These are phyloP conservation scores for Aspergillus tamarii DNA, from an alignment of 2,329 filamentous ascomycete species.

Conservation along the genomic window DNA sequence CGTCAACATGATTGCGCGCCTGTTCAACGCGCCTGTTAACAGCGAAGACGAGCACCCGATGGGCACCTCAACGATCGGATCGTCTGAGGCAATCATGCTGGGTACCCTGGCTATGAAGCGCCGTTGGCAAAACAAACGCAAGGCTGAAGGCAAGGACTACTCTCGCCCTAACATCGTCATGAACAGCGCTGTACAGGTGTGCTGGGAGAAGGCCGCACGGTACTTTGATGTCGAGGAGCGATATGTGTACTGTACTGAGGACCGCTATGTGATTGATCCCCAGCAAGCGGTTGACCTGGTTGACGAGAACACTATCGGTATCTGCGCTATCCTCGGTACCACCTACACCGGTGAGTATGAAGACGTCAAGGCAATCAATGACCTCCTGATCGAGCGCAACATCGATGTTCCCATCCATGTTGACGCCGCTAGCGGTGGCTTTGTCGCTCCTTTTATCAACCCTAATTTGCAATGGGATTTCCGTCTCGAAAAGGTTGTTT, in stretches of 20 bases:
- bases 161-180: constrained; percentile 91
- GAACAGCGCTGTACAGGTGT: constrained; percentile 94
- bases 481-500: constrained; percentile 82
- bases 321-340: constrained; percentile 86
- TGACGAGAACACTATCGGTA: constrained; percentile 80
- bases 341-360: constrained; percentile 97
- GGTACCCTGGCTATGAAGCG: constrained; percentile 84
- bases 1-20: constrained; percentile 83
- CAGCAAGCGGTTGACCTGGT: constrained; percentile 63
- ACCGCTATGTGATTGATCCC: constrained; percentile 67
- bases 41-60: constrained; percentile 66
- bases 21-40: constrained; percentile 76
- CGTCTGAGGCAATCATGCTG: constrained; percentile 69
- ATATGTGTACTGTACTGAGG: constrained; percentile 66
- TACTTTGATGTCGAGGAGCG: constrained; percentile 95
- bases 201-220: constrained; percentile 89
- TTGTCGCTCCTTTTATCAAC: constrained; percentile 88
- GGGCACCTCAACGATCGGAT: constrained; percentile 86
- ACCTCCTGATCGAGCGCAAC: constrained; percentile 73
- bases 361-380: constrained; percentile 89
- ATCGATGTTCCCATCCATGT: constrained; percentile 90
- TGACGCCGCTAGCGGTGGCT: constrained; percentile 88
- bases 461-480: constrained; percentile 91
- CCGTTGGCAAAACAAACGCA: constrained; percentile 85
- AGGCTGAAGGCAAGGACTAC: constrained; percentile 77